phyloP scores from a whole-genome alignment of 169 alveolate genomes.

The Plasmodium adleri region DNA sequence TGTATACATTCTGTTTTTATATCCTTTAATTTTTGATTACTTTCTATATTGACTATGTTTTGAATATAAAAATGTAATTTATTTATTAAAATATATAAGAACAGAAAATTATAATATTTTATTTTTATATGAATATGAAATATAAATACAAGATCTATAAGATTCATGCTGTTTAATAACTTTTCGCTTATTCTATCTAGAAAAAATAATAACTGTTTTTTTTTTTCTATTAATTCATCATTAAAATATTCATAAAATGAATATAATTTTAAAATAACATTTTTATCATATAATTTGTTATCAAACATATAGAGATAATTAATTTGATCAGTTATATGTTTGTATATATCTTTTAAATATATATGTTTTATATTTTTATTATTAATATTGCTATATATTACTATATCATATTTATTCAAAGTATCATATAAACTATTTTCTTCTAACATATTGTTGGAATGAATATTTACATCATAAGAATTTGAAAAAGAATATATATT shows the following conservation, averaged over 20 bases:
- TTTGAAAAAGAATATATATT: too few relatives aligned
- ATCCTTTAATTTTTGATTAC: neutral
- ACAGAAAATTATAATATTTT: constrained; percentile 54
- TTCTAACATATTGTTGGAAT: neutral
- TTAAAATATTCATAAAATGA: constrained; percentile 22
- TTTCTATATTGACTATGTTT: neutral
- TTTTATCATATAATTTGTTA: constrained; percentile 21
- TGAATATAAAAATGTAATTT: constrained; percentile 6
- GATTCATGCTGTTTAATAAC: constrained; percentile 31
- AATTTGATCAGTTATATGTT: constrained; percentile 16
- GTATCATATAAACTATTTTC: neutral
- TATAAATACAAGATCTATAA: constrained; percentile 39
- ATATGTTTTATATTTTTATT: constrained; percentile 46
- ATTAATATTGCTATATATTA: constrained; percentile 51
- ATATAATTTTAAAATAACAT: constrained; percentile 16
- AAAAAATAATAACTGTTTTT: constrained; percentile 60
- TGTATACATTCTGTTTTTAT: too few relatives aligned
- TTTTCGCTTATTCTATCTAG: constrained; percentile 43
- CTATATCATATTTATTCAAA: constrained; percentile 18
- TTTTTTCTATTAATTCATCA: constrained; percentile 9
- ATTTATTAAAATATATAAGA: constrained; percentile 43
- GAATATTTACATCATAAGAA: neutral
- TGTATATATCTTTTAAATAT: constrained; percentile 40
- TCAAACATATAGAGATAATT: constrained; percentile 54
- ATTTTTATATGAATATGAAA: constrained; percentile 49